phyloP scores from a whole-genome alignment of 345 rosid species.

The Clarkia xantiana region DNA sequence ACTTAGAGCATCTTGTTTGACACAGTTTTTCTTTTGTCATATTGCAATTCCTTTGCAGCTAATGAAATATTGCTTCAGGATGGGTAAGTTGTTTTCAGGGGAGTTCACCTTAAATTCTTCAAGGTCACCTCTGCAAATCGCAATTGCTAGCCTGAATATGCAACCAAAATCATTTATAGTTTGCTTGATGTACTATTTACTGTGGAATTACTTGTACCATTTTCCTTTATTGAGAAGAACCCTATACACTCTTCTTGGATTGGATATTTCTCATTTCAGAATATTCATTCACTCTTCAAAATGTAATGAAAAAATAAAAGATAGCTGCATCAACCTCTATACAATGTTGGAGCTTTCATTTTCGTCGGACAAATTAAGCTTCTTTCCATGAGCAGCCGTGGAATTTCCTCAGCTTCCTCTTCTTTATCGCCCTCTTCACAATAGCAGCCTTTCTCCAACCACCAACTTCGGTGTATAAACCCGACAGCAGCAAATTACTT shows the following conservation, averaged over 20 bases:
- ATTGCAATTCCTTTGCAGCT: slow-evolving; percentile 5
- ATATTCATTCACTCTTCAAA: too few relatives aligned
- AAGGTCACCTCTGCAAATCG: slow-evolving; percentile 2
- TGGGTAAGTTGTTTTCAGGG: background rate
- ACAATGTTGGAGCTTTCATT: too few relatives aligned
- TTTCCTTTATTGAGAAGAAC: background rate
- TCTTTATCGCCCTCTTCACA: slow-evolving; percentile 39
- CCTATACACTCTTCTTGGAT: too few relatives aligned
- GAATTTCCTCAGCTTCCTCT: slow-evolving; percentile 25
- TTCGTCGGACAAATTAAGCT: too few relatives aligned
- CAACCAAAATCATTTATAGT: too few relatives aligned
- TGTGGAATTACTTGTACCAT: background rate
- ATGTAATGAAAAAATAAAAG: too few relatives aligned
- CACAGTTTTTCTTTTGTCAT: background rate
- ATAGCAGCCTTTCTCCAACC: slow-evolving; percentile 38
- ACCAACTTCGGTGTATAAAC: slow-evolving; percentile 50
- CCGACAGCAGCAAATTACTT: slow-evolving; percentile 32
- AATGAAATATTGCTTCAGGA: slow-evolving; percentile 5
- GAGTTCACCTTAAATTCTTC: slow-evolving; percentile 3
- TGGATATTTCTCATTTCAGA: too few relatives aligned
- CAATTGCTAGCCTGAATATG: background rate
- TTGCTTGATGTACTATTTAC: background rate
- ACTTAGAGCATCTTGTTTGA: background rate
- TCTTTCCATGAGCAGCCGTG: slow-evolving; percentile 67
- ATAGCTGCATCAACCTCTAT: too few relatives aligned